These are phyloP conservation scores for Tripidium arundinaceum DNA, from an alignment of 202 grass and related monocot species.

Conservation along the genomic window DNA sequence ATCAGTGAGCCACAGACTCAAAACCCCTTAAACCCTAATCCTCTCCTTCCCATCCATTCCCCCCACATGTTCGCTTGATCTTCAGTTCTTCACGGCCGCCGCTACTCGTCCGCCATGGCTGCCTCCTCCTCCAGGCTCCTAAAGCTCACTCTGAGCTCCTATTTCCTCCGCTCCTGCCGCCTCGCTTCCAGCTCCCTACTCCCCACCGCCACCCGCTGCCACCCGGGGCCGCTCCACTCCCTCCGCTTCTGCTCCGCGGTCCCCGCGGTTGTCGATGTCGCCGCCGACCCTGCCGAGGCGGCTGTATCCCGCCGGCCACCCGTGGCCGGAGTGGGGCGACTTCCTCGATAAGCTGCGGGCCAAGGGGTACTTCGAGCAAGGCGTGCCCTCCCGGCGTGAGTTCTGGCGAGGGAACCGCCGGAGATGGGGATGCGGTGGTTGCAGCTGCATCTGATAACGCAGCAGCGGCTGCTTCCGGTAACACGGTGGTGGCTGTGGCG, in stretches of 20 bases:
- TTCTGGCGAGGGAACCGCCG: constrained; percentile 18
- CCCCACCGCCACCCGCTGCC: constrained; percentile 27
- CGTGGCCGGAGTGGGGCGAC: constrained; percentile 83
- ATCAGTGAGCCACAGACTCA: neutral
- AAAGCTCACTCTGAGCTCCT: constrained; percentile 27
- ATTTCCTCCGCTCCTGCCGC: constrained; percentile 37
- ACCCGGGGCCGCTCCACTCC: constrained; percentile 20
- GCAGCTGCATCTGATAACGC: neutral
- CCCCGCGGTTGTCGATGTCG: neutral
- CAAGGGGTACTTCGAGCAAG: constrained; percentile 71
- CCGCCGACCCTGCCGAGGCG: constrained; percentile 7
- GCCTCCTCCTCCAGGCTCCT: constrained; percentile 51
- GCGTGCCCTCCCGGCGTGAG: neutral
- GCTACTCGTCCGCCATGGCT: constrained; percentile 41
- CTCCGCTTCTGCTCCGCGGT: constrained; percentile 49
- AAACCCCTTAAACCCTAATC: constrained; percentile 46
- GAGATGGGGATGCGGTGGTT: constrained; percentile 1
- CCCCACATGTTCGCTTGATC: constrained; percentile 16
- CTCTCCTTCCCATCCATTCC: neutral
- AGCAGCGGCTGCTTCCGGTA: neutral
- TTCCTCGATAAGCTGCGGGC: constrained; percentile 73
- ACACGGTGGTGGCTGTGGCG: neutral
- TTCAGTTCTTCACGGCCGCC: neutral
- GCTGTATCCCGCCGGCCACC: constrained; percentile 32
- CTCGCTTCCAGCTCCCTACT: neutral